Base-by-base conservation (phyloP, 176 grass and related monocot genomes). In the Triticum timopheevii region DNA sequence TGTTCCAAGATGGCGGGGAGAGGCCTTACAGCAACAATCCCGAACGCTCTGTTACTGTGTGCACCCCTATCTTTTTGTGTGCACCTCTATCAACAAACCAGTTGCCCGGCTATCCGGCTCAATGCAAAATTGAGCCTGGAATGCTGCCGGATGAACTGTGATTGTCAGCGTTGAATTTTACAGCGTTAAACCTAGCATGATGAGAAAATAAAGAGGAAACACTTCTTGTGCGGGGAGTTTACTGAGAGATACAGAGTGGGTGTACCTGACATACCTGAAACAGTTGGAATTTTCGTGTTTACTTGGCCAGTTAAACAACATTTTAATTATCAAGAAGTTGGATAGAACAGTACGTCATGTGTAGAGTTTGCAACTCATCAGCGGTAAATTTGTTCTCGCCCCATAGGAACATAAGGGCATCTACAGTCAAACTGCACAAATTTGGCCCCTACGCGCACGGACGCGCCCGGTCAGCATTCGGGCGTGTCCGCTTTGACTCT, bases 61-160 rank as follows among this genome's bases (percentile, higher is more conserved):
- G 92, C 82, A 7, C 85, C 88, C 1, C 94, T 93, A 1, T 19
- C 89, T 39, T 39, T 39, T 8, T 39, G 38, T 39, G 86, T 19
- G 87, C 82, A 7, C 85, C 88, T 2, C 94, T 93, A 1, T 19
- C 87, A 76, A 96, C 90, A 0, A 89, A 92, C 27, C 94, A 89
- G 64, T 87, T 96, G 24, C 94, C 40, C 87, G 90, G 11, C 84
- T 93, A 61, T 96, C 94, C 33, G 85, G 92, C 64, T 96, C 92
- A 89, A 93, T 93, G 82, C 90, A 93, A 73, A 96, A 96, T 63
- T 89, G 87, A 73, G 94, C 89, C 44, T 89, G 87, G 76, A 96
- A 96, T 27, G 92, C 94, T 20, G 87, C 94, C 82, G 93, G 59
- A 88, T 92, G 94, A 13, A 31, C 56, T 45, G 13, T 44, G 28